A percentile compares a stretch with the other conserved stretches of the same genome.
Evolutionary conservation across 108 stramenopile genomes (phyloP).

Genomic region (Heterococcus sp.): DNA sequence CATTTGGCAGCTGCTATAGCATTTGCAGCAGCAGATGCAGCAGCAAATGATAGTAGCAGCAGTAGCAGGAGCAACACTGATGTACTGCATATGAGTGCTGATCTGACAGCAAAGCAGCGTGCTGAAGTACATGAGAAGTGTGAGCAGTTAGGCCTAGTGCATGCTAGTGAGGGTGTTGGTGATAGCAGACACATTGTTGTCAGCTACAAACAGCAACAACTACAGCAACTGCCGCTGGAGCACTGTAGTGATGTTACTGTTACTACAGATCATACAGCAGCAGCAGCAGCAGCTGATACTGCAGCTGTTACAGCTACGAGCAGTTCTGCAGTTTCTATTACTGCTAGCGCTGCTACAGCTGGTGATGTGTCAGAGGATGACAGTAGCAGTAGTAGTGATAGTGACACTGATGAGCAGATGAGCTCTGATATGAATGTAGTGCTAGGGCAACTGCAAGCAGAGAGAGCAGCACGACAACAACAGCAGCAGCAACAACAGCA

Average conservation of each 20-base stretch:
- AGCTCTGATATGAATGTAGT: background rate
- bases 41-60: background rate
- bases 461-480: too few species aligned
- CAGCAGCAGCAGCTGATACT: background rate
- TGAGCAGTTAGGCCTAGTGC: conserved; percentile 26
- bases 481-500: background rate
- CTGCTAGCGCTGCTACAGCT: background rate
- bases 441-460: background rate
- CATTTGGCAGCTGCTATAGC: background rate
- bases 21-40: background rate
- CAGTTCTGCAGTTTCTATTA: background rate
- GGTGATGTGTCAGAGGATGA: background rate
- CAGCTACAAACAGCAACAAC: background rate
- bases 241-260: background rate
- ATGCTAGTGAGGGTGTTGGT: conserved; percentile 31
- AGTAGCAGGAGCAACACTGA: background rate
- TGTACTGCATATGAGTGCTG: conserved; percentile 3
- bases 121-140: conserved; percentile 31
- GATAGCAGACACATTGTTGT: conserved; percentile 11
- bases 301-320: too few species aligned
- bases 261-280: background rate
- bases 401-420: background rate
- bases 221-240: background rate
- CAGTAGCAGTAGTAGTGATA: background rate
- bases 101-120: conserved; percentile 32